These are phyloP conservation scores for Alternaria hordeiaustralica DNA, from an alignment of 2,329 filamentous ascomycete genomes.

Conservation along the genomic window DNA sequence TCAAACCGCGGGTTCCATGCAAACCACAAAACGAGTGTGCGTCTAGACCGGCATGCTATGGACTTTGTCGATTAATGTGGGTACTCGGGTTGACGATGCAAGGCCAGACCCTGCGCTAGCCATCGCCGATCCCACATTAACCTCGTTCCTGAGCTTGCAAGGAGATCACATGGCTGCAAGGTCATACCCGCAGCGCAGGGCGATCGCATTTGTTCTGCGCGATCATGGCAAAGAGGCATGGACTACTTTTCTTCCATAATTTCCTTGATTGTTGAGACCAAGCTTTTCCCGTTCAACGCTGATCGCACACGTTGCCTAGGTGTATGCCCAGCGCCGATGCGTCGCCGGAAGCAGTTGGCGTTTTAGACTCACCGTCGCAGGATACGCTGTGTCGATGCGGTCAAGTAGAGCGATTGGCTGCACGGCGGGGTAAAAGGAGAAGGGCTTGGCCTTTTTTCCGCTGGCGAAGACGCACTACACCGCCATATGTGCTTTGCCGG, in stretches of 20 bases:
- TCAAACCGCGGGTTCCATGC: constrained; percentile 12
- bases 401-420: constrained; percentile 7
- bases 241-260: background rate
- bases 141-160: background rate
- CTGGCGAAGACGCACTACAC: constrained; percentile 5
- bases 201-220: background rate
- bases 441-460: background rate
- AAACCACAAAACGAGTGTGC: constrained; percentile 1
- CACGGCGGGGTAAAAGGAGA: background rate
- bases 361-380: background rate
- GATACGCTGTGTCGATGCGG: constrained; percentile 1
- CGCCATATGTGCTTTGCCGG: constrained; percentile 13
- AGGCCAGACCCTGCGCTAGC: constrained; percentile 6
- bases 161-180: background rate
- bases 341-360: background rate
- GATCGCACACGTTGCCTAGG: background rate
- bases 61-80: constrained; percentile 1
- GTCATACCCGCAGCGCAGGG: background rate
- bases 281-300: background rate
- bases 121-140: background rate
- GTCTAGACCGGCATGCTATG: constrained; percentile 3
- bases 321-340: background rate
- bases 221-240: background rate
- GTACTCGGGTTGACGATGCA: background rate
- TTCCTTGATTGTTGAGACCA: background rate